phyloP scores from a whole-genome alignment of 176 grass and related monocot species.

The Musa acuminata region DNA sequence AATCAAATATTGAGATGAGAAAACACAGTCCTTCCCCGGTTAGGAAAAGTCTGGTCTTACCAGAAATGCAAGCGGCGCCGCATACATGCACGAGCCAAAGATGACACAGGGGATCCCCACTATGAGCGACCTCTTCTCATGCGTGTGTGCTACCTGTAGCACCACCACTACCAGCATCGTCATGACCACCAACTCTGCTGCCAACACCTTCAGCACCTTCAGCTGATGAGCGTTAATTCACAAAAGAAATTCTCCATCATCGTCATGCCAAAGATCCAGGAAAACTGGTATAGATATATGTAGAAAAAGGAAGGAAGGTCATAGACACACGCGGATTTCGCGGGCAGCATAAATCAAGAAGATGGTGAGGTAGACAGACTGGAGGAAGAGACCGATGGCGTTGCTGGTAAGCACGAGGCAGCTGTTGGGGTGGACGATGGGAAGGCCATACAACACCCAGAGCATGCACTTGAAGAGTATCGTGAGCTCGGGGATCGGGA shows the following conservation, averaged over 20 bases:
- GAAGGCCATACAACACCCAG: conserved; percentile 57
- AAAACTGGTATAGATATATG: too few relatives aligned
- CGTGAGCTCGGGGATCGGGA: conserved; percentile 58
- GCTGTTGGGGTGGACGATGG: conserved; percentile 70
- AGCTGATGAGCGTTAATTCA: neutral
- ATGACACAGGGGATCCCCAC: conserved; percentile 50
- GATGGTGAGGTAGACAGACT: conserved; percentile 44
- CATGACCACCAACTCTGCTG: conserved; percentile 36
- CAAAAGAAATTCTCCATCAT: neutral
- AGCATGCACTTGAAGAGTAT: conserved; percentile 81
- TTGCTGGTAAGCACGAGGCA: conserved; percentile 75
- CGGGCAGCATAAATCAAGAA: conserved; percentile 41
- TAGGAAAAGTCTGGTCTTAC: too few relatives aligned
- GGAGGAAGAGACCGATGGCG: conserved; percentile 45
- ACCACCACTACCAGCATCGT: conserved; percentile 20
- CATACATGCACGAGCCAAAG: conserved; percentile 51
- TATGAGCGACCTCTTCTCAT: conserved; percentile 39
- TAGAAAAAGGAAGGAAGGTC: neutral
- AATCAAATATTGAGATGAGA: too few relatives aligned
- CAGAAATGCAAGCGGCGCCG: conserved; percentile 42
- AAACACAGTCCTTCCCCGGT: too few relatives aligned
- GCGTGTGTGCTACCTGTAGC: conserved; percentile 36
- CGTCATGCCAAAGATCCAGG: neutral
- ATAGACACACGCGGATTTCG: conserved; percentile 30
- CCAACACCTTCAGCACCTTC: conserved; percentile 29